A percentile compares a stretch with the other conserved stretches of the same genome.
These are phyloP conservation scores for Penicillium sp. DNA, from an alignment of 2,329 filamentous ascomycete genomes.

Conservation along the genomic window DNA sequence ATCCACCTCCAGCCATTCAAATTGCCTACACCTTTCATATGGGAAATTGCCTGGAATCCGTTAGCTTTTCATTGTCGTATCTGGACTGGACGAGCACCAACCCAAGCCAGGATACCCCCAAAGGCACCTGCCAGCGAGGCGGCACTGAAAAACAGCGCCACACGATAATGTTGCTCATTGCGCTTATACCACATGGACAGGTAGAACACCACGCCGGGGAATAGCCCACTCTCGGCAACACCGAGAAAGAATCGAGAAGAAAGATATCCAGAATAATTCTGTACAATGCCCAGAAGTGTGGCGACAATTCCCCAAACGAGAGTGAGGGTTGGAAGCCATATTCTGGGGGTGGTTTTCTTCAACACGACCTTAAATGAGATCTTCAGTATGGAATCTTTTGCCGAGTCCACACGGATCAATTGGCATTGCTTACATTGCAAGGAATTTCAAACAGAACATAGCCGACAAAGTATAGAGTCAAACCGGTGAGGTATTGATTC, in stretches of 20 bases:
- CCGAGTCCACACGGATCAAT: background rate
- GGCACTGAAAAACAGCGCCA: conserved; percentile 59
- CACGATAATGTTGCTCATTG: conserved; percentile 10
- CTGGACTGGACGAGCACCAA: conserved; percentile 10
- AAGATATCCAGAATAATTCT: conserved; percentile 51
- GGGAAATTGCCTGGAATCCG: conserved; percentile 45
- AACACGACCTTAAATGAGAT: conserved; percentile 27
- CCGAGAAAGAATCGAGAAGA: conserved; percentile 53
- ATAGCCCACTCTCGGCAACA: conserved; percentile 53
- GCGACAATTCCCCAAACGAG: conserved; percentile 52
- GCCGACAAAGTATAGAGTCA: conserved; percentile 41
- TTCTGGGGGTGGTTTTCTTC: conserved; percentile 39
- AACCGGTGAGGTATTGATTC: conserved; percentile 41
- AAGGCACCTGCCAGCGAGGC: conserved; percentile 61
- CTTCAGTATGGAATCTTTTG: background rate
- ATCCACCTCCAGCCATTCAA: conserved; percentile 63
- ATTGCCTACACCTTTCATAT: conserved; percentile 48
- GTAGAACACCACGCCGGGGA: conserved; percentile 57
- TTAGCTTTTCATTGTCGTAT: conserved; percentile 12
- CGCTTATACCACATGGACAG: conserved; percentile 62
- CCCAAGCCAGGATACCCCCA: conserved; percentile 58
- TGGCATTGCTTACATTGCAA: conserved; percentile 31
- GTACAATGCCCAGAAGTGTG: conserved; percentile 50
- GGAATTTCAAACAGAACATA: conserved; percentile 45
- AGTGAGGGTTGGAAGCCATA: conserved; percentile 45